Evolutionary conservation across 495 filamentous ascomycete genomes (phyloP), one percentile per base, ranked within the genome.

Genomic region (Aspergillus diversus): DNA sequence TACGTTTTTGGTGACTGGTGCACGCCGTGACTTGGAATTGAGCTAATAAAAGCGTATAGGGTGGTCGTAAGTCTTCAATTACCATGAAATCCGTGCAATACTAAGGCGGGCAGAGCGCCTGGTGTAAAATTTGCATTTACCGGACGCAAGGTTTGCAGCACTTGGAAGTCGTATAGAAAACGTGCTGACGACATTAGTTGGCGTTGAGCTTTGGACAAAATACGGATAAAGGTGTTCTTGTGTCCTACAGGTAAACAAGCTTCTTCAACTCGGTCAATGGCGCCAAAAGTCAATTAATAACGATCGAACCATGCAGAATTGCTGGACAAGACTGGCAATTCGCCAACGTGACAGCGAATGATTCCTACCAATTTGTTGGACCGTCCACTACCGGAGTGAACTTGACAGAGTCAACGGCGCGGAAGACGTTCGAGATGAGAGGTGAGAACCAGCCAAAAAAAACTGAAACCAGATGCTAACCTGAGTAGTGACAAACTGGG

Each of bases 51-150:
- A 33, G 5, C 31, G 1, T 35, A 5, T 64, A 77, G 75, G 75
- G 75, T 77, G 75, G 75, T 77, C 75, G 75, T 77, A 64, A 52
- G 75, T 75, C 56, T 4, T 11, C 13, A 11, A 21, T n/a, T 17
- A 42, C 9, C 21, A 59, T 9, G n/a, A 27, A 27, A 27, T 27
- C 12, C 13, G 2, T 16, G 31, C 21, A 11, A 31, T 52, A 55
- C 32, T 27, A 27, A 27, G 32, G n/a, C n/a, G 31, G 43, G 34
- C 42, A 77, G 75, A 33, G 84, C 83, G n/a, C 86, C 86, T 0
- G 87, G 87, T 2, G 72, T 89, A 64, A 86, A 87, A 63, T 85
- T 89, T 63, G 82, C 83, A 47, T 91, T 89, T 66, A 84, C 85
- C 9, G 87, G 87, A 32, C 66, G 81, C 35, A 83, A 82, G 34